Percentiles rank a stretch among this genome's conserved stretches.
Evolutionary conservation across 768 basidiomycete genomes (phyloP).

Genomic region (Leccinum broughii): DNA sequence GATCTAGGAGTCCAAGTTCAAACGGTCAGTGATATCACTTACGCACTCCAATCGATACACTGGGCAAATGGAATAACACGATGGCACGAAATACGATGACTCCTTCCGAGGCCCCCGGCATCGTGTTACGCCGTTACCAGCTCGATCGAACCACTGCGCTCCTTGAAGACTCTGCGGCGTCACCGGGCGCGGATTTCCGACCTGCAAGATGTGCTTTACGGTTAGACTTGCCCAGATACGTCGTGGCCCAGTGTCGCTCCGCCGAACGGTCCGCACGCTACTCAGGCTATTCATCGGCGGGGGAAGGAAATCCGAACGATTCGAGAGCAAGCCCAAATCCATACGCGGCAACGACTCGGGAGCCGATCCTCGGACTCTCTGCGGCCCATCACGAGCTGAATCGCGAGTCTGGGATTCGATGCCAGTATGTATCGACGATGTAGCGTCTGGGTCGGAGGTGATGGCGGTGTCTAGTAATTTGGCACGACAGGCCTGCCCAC

Average conservation of each 20-base stretch:
- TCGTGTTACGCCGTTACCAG: not conserved
- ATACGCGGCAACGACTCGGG: not conserved
- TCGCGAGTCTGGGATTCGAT: too few relatives aligned
- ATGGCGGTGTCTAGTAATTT: too few relatives aligned
- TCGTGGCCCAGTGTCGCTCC: too few relatives aligned
- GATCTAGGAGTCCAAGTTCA: not conserved
- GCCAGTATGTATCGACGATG: too few relatives aligned
- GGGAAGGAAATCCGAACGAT: not conserved
- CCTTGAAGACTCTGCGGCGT: too few relatives aligned
- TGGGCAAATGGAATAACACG: not conserved
- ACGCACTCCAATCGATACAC: not conserved
- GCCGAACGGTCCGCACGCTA: not conserved
- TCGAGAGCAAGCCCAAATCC: not conserved
- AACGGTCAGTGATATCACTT: not conserved
- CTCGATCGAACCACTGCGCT: not conserved
- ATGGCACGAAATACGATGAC: not conserved
- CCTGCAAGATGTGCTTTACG: too few relatives aligned
- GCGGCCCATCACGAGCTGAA: too few relatives aligned
- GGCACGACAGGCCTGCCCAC: too few relatives aligned
- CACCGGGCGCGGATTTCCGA: too few relatives aligned
- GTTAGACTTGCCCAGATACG: too few relatives aligned
- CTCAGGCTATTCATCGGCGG: not conserved
- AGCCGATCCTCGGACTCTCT: too few relatives aligned
- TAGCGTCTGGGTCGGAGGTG: too few relatives aligned
- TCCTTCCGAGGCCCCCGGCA: not conserved